Evolutionary conservation across 129 eudicot species (phyloP).

Genomic region (Dittrichia graveolens): DNA sequence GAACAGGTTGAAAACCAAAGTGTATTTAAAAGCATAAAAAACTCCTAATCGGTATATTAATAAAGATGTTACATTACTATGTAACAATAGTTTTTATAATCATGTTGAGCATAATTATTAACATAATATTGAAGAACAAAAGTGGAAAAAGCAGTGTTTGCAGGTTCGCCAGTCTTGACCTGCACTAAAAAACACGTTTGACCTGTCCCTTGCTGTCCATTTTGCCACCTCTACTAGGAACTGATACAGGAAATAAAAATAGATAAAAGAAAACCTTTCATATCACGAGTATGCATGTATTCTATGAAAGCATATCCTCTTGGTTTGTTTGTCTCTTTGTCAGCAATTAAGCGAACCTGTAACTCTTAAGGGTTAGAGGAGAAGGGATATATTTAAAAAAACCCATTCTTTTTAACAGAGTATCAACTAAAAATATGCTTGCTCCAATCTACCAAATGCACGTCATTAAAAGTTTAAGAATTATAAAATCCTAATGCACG

Average conservation of each 20-base stretch:
- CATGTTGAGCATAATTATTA: background rate
- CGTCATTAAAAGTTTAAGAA: constrained; percentile 28
- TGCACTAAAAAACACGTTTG: background rate
- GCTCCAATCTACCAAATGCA: constrained; percentile 30
- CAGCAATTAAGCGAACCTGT: constrained; percentile 87
- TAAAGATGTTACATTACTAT: background rate
- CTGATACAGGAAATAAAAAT: background rate
- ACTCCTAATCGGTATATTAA: background rate
- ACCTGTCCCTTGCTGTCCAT: background rate
- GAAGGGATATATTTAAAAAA: constrained; percentile 8
- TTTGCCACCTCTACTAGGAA: background rate
- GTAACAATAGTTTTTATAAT: background rate
- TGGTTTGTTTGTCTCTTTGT: constrained; percentile 77
- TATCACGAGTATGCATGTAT: constrained; percentile 91
- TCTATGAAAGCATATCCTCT: constrained; percentile 97
- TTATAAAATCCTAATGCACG: constrained; percentile 76
- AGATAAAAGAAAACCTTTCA: constrained; percentile 65
- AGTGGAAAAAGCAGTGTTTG: background rate
- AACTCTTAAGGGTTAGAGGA: constrained; percentile 31
- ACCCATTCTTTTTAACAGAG: background rate
- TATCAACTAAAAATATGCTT: constrained; percentile 7
- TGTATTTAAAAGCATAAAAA: background rate
- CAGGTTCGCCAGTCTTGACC: no score
- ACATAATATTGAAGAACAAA: background rate
- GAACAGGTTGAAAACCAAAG: background rate